Evolutionary conservation across 2,329 filamentous ascomycete species (phyloP), one percentile per base, ranked within the genome.

Genomic region (Colletotrichum coccodes): DNA sequence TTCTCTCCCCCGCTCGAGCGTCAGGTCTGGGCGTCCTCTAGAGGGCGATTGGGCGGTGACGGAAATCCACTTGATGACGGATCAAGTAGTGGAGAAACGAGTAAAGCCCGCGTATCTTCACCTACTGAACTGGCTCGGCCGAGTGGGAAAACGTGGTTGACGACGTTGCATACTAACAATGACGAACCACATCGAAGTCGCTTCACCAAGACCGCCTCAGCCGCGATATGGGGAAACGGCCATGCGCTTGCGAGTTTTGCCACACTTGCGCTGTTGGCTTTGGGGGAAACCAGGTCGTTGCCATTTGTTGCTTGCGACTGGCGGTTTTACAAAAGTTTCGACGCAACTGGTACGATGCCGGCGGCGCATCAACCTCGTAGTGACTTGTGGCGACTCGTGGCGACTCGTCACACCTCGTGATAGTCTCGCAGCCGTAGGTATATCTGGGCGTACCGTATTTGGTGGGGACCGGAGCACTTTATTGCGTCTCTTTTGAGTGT

Each of bases 271-370:
- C 9, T 9, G n/a, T 32, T 52, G 28, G 16, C 12, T 23, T 9
- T 11, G n/a, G 9, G 21, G n/a, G 14, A 14, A 47, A 40, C 60
- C 16, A 7, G 46, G 52, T 38, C 53, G 40, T 30, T 12, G 60
- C 46, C 38, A 59, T 38, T 47, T 32, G 21, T 16, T 16, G 36
- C 14, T 26, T 38, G 38, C 30, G 65, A 38, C 60, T 30, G 21
- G 12, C 28, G 3, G 52, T 59, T 65, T 50, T 47, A 38, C 38
- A 34, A 68, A 47, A 32, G 60, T 64, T 65, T 68, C 54, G 61
- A 38, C 23, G 12, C 50, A 4, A 34, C 14, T 61, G 26, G 21
- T 12, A 7, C 23, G 6, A 14, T 28, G 34, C 21, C 52, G 23
- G 28, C 47, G 47, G 6, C n/a, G 42, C 42, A 6, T 46, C 18